These are phyloP conservation scores for Stemphylium vesicarium DNA, from an alignment of 2,329 filamentous ascomycete genomes.

Conservation along the genomic window DNA sequence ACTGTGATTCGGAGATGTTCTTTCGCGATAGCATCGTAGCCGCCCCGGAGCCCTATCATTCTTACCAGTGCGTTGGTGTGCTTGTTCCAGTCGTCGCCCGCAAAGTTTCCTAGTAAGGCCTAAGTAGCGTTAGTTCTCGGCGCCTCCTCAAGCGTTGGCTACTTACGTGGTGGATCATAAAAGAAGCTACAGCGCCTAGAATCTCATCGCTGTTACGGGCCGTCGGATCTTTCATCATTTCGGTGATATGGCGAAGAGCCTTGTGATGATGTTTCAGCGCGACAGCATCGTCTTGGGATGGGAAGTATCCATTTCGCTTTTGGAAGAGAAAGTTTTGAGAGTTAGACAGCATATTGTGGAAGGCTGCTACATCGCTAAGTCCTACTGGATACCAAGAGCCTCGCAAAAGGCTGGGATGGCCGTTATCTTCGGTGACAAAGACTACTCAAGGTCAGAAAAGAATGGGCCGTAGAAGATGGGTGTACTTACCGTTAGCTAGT, in stretches of 20 bases:
- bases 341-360: conserved; percentile 36
- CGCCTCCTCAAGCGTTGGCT: too few species aligned
- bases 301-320: conserved; percentile 25
- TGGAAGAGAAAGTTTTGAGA: conserved; percentile 36
- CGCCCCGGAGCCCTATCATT: conserved; percentile 33
- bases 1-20: conserved; percentile 37
- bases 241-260: conserved; percentile 25
- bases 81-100: conserved; percentile 26
- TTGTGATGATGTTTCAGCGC: conserved; percentile 32
- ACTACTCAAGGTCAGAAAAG: conserved; percentile 29
- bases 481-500: conserved; percentile 33
- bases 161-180: conserved; percentile 40
- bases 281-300: conserved; percentile 27
- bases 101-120: conserved; percentile 29
- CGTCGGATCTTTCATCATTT: conserved; percentile 28
- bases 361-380: conserved; percentile 27
- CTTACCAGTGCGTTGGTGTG: conserved; percentile 33
- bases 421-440: conserved; percentile 24
- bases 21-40: conserved; percentile 26
- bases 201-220: conserved; percentile 32
- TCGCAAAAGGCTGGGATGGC: conserved; percentile 30
- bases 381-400: conserved; percentile 39
- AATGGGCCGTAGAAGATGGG: neutral
- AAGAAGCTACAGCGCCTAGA: conserved; percentile 27
- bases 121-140: conserved; percentile 9